Evolutionary conservation across 306 rosid genomes (phyloP).

Genomic region (Vachellia collinsii): DNA sequence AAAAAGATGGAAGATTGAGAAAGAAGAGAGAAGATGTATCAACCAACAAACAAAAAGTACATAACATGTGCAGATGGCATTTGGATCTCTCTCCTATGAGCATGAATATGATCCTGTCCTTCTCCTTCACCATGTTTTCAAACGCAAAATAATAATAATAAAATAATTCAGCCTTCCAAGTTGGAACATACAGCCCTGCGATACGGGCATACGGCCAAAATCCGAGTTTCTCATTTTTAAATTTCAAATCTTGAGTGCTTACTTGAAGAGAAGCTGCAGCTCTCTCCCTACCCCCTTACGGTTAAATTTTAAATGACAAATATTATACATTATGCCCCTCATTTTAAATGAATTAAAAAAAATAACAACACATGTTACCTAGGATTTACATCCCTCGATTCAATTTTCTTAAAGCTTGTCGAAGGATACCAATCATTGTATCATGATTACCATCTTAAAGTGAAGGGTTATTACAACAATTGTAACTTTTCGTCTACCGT

Average conservation of each 20-base stretch:
- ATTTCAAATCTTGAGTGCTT: constrained; percentile 12
- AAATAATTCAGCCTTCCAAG: background rate
- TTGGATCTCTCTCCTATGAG: background rate
- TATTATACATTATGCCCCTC: too few relatives aligned
- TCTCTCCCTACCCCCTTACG: background rate
- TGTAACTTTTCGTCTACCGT: too few relatives aligned
- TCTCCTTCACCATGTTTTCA: background rate
- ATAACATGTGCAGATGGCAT: background rate
- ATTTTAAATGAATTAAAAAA: too few relatives aligned
- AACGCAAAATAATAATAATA: background rate
- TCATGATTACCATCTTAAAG: too few relatives aligned
- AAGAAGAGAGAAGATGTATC: background rate
- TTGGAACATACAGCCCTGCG: background rate
- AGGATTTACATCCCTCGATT: too few relatives aligned
- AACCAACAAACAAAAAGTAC: background rate
- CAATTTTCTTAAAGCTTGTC: too few relatives aligned
- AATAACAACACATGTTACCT: too few relatives aligned
- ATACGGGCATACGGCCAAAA: constrained; percentile 9
- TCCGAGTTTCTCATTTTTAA: background rate
- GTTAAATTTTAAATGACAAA: background rate
- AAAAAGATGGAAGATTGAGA: constrained; percentile 1
- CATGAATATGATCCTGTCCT: too few relatives aligned
- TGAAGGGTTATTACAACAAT: too few relatives aligned
- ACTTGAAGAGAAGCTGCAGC: background rate
- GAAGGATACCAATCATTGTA: too few relatives aligned